Base-by-base conservation (phyloP, 371 early-diverging fungal species). In the Rhizomucor pusillus region DNA sequence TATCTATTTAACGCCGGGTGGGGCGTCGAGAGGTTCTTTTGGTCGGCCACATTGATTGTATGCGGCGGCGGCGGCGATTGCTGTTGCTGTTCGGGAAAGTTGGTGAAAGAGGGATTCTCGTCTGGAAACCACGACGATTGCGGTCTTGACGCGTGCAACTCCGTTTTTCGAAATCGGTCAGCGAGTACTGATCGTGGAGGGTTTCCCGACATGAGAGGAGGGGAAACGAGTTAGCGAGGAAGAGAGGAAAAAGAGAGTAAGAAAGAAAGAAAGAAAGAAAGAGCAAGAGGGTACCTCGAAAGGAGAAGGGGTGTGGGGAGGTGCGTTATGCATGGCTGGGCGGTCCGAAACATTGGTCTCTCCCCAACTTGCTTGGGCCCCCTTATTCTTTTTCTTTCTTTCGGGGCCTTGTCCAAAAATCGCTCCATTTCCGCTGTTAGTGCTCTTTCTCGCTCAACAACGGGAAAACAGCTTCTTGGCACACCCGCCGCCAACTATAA, bases 1-100 rank as follows among this genome's bases (percentile, higher is more conserved):
- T 49, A 41, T 40, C 43, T 35, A 13, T 44, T 37, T 1, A 58
- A 33, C 3, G 58, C 34, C 0, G 58, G 58, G 39, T 58, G 52
- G 1, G 58, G 58, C 3, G 58, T 58, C 49, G 23, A 40, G n/a
- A 22, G 23, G 20, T 14, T 52, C 36, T 36, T 52, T 45, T 29
- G 58, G 52, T 14, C 45, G 58, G 3, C 7, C 29, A 29, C 7
- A 29, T 29, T 5, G 2, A 49, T 29, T 46, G 46, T 37, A 13
- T 57, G 47, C 37, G 46, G 24, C 13, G 52, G 58, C 19, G 47
- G 52, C 43, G 58, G 52, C 14, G 24, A 10, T 34, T 41, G 24
- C 22, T 25, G 53, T 3, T 43, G 39, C 10, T 13, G 33, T 18
- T 52, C 53, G 22, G 20, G 20, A 12, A 37, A 41, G 18, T 14